Base-by-base conservation (phyloP, 768 basidiomycete species). In the Kwoniella mangroviensis region DNA sequence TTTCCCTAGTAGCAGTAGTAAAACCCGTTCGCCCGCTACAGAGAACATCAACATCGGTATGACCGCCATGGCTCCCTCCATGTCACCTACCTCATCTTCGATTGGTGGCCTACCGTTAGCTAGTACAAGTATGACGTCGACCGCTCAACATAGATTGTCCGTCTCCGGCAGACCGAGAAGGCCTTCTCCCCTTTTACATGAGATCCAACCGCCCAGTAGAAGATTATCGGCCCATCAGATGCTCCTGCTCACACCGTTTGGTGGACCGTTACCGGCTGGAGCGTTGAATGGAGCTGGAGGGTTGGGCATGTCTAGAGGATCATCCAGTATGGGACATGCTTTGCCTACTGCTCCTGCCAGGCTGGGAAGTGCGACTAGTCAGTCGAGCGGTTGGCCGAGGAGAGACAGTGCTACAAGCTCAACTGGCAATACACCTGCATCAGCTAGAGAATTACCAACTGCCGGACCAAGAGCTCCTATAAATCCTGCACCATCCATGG, bases 191-290 rank as follows among this genome's bases (percentile, higher is more conserved):
- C 63, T 74, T 4, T 22, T 74, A 41, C 79, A 80, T 55, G 79
- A 80, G 65, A 76, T 80, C 56, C 77, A 80, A 72, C 79, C 77
- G 17, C 79, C 79, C 2, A 68, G 63, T 28, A 51, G 79, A 26
- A 49, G 77, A 13, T 55, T 80, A 5, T 74, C 73, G 17, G 59
- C 75, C 2, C 79, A 80, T 61, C 79, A 80, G 58, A 70, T 80
- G 60, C 57, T 80, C 19, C 71, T 80, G 5, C 68, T 80, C 26
- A 78, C 77, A 6, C 79, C 79, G 0, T 80, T 80, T 45, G 79
- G 79, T 0, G 74, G 72, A 11, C 40, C 65, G 7, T 21, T 76
- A 15, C 74, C 77, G 3, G 40, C 67, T 15, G 69, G 64, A 22
- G 57, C 67, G 11, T 52, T 66, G 22, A 17, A 67, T 11, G 68